These are phyloP conservation scores for Apophysomyces elegans DNA, from an alignment of 371 early-diverging fungal genomes.

Conservation along the genomic window DNA sequence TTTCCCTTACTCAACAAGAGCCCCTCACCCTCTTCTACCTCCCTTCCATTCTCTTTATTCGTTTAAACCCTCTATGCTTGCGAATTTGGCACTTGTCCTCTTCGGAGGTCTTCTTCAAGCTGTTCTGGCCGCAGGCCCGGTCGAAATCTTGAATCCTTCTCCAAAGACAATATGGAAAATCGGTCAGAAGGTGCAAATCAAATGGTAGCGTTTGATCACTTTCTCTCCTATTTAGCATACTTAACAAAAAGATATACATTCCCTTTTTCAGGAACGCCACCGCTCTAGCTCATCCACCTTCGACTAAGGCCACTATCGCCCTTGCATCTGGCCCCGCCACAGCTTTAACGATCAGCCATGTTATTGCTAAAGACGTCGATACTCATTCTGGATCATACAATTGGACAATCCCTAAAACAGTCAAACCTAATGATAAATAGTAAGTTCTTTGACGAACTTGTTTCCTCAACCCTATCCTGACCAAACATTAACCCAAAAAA, in stretches of 20 bases:
- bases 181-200: slow-evolving; percentile 44
- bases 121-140: slow-evolving; percentile 23
- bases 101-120: slow-evolving; percentile 17
- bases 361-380: slow-evolving; percentile 40
- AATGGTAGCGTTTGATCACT: slow-evolving; percentile 29
- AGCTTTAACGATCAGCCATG: slow-evolving; percentile 35
- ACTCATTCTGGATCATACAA: slow-evolving; percentile 36
- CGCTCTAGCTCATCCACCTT: neutral
- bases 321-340: slow-evolving; percentile 50
- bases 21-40: too few species aligned
- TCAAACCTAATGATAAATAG: slow-evolving; percentile 45
- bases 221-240: slow-evolving; percentile 1
- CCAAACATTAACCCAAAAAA: neutral
- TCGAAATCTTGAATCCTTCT: slow-evolving; percentile 29
- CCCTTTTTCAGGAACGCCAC: slow-evolving; percentile 10
- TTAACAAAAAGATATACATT: slow-evolving; percentile 9
- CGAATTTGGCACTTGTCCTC: too few species aligned
- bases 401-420: slow-evolving; percentile 40
- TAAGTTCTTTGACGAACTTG: slow-evolving; percentile 12
- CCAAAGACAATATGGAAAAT: slow-evolving; percentile 33
- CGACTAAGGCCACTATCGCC: slow-evolving; percentile 32
- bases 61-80: too few species aligned
- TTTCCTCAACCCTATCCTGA: neutral
- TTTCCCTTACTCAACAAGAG: too few species aligned
- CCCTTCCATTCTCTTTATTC: too few species aligned